Evolutionary conservation across 352 stramenopile genomes (phyloP).

Genomic region (Thalassiosira ordinaria): DNA sequence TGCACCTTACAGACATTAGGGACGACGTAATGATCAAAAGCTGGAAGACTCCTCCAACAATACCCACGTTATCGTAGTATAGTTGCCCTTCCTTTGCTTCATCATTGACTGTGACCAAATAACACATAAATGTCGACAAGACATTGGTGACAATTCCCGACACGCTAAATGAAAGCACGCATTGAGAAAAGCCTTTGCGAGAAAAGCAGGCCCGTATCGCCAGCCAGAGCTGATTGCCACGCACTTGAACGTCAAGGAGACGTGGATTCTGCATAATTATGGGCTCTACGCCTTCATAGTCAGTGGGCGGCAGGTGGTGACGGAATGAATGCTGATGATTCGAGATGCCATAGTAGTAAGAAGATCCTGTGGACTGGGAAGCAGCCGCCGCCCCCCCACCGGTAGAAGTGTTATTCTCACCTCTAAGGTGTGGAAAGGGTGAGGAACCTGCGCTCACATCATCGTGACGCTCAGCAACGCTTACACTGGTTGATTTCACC

Average conservation of each 20-base stretch:
- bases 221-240: conserved; percentile 73
- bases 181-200: conserved; percentile 75
- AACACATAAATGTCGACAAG: conserved; percentile 81
- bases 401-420: neutral
- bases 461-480: neutral
- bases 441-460: conserved; percentile 10
- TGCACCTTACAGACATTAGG: conserved; percentile 70
- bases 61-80: conserved; percentile 42
- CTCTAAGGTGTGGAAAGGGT: conserved; percentile 31
- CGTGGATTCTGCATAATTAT: conserved; percentile 65
- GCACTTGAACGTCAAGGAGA: conserved; percentile 77
- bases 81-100: conserved; percentile 22
- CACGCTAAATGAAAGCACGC: conserved; percentile 70
- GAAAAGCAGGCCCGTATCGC: conserved; percentile 73
- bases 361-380: neutral
- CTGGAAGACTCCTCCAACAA: conserved; percentile 77
- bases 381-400: neutral
- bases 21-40: conserved; percentile 78
- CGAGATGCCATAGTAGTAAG: conserved; percentile 12
- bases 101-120: conserved; percentile 74
- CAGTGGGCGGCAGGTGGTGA: conserved; percentile 1
- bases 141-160: conserved; percentile 83
- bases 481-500: conserved; percentile 1
- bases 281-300: conserved; percentile 69
- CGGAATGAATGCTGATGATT: conserved; percentile 5